A percentile compares a stretch with the other conserved stretches of the same genome.
These are phyloP conservation scores for Xylaria polymorpha DNA, from an alignment of 2,329 filamentous ascomycete species.

Conservation along the genomic window DNA sequence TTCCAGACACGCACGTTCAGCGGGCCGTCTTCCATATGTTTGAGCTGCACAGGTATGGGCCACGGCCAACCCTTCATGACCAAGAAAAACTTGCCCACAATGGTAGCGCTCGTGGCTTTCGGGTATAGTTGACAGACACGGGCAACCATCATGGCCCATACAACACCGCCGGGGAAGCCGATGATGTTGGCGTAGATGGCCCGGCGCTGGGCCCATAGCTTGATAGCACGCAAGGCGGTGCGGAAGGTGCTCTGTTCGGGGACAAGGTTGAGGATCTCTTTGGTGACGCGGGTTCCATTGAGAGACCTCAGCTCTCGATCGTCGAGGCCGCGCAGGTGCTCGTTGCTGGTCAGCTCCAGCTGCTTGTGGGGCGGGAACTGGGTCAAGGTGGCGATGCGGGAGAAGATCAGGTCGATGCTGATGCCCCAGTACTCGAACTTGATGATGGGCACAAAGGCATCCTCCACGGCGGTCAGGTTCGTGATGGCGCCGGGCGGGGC, in stretches of 20 bases:
- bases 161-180: conserved; percentile 95
- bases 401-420: conserved; percentile 94
- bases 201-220: conserved; percentile 93
- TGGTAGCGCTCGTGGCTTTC: conserved; percentile 86
- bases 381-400: conserved; percentile 75
- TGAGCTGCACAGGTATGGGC: conserved; percentile 92
- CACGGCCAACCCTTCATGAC: conserved; percentile 93
- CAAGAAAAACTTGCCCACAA: conserved; percentile 94
- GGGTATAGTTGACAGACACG: conserved; percentile 96
- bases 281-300: conserved; percentile 93
- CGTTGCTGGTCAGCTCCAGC: conserved; percentile 83
- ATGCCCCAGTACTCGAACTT: conserved; percentile 93
- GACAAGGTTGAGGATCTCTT: conserved; percentile 89
- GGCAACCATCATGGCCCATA: conserved; percentile 97
- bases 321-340: conserved; percentile 84
- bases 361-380: conserved; percentile 75
- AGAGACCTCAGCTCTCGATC: conserved; percentile 88
- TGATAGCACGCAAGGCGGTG: conserved; percentile 88
- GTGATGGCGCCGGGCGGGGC: conserved; percentile 82
- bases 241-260: conserved; percentile 92
- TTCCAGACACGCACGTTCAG: conserved; percentile 93
- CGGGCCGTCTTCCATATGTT: conserved; percentile 84
- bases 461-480: conserved; percentile 85
- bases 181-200: conserved; percentile 97
- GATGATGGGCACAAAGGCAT: conserved; percentile 96